Evolutionary conservation across 192 early-diverging fungal genomes (phyloP).

Genomic region (Coemansia asiatica): DNA sequence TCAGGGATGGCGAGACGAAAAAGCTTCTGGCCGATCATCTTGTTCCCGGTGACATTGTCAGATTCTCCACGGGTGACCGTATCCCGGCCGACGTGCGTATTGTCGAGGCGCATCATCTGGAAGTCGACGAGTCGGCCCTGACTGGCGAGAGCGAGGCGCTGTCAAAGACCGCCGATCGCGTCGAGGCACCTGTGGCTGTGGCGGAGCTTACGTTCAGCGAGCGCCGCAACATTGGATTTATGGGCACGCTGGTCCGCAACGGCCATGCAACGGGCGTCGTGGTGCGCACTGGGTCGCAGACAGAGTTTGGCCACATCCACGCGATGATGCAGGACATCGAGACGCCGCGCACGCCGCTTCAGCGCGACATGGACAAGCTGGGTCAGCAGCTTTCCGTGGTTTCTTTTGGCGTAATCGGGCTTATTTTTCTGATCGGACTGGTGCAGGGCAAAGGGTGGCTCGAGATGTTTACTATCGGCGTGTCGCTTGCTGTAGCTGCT

Average conservation of each 20-base stretch:
- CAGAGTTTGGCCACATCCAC: slow-evolving; percentile 95
- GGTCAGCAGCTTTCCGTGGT: slow-evolving; percentile 58
- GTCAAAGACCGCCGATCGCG: slow-evolving; percentile 61
- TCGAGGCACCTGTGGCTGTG: slow-evolving; percentile 24
- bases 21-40: slow-evolving; percentile 76
- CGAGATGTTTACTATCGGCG: slow-evolving; percentile 96
- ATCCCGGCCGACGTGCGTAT: slow-evolving; percentile 93
- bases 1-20: slow-evolving; percentile 66
- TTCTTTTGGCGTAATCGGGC: slow-evolving; percentile 83
- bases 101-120: slow-evolving; percentile 71
- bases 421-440: slow-evolving; percentile 75
- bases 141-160: slow-evolving; percentile 94
- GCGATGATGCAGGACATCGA: slow-evolving; percentile 92
- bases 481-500: slow-evolving; percentile 89
- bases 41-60: slow-evolving; percentile 90
- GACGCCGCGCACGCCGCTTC: slow-evolving; percentile 86
- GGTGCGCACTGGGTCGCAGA: slow-evolving; percentile 82
- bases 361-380: slow-evolving; percentile 92
- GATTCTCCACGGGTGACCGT: slow-evolving; percentile 84
- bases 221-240: slow-evolving; percentile 84
- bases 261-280: slow-evolving; percentile 90
- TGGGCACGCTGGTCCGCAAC: slow-evolving; percentile 89
- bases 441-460: slow-evolving; percentile 86
- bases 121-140: slow-evolving; percentile 91
- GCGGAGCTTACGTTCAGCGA: slow-evolving; percentile 50